Conservation (phyloP, 2,329 filamentous ascomycete genomes). For the Myriosclerotinia duriaeana region DNA sequence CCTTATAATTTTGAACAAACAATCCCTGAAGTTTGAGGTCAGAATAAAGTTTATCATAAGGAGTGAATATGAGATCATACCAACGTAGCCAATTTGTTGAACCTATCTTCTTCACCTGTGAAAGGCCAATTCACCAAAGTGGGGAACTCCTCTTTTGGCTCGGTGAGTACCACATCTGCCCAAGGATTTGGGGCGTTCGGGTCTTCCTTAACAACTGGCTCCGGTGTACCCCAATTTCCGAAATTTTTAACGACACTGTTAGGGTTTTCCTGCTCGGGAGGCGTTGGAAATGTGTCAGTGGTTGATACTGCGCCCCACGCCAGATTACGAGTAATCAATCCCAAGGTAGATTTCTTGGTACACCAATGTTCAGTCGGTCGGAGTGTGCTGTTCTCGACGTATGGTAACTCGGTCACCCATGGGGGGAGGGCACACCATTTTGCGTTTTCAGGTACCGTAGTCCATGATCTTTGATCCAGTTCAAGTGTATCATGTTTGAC, state of each 20-base stretch:
- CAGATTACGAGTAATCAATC: not conserved
- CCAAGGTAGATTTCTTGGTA: not conserved
- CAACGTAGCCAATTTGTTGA: slow-evolving; percentile 10
- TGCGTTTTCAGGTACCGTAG: slow-evolving; percentile 11
- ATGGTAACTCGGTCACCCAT: not conserved
- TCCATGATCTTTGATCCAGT: not conserved
- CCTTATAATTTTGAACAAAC: not conserved
- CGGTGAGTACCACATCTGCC: not conserved
- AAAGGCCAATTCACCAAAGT: slow-evolving; percentile 9
- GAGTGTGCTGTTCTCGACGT: not conserved
- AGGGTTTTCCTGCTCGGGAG: not conserved
- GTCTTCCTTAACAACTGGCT: not conserved
- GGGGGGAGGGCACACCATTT: not conserved
- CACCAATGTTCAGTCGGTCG: not conserved
- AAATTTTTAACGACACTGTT: not conserved
- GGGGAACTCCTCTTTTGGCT: not conserved
- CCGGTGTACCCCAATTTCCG: not conserved
- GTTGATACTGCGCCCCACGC: not conserved
- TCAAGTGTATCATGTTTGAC: not conserved
- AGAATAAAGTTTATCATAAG: not conserved
- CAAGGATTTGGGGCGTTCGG: not conserved
- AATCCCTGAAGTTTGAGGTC: not conserved
- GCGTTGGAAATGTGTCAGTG: not conserved
- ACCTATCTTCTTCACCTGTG: not conserved
- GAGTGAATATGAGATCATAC: not conserved